These are phyloP conservation scores for Xylariaceae sp. DNA, from an alignment of 2,329 filamentous ascomycete genomes.

Conservation along the genomic window DNA sequence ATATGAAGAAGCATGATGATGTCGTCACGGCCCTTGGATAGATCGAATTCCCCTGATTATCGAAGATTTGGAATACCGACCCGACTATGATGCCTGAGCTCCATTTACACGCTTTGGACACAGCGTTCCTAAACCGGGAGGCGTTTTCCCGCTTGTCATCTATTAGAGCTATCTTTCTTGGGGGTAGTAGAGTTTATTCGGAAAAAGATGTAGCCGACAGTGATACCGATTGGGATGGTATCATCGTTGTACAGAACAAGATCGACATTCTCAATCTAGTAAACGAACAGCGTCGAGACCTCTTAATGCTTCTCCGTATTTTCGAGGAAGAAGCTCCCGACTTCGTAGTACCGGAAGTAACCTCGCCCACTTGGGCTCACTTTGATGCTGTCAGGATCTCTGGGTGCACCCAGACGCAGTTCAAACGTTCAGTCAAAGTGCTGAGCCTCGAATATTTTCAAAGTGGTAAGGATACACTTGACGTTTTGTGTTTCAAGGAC, in stretches of 20 bases:
- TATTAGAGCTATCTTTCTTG: too few species aligned
- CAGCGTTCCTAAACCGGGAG: too few species aligned
- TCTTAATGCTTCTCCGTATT: slow-evolving; percentile 2
- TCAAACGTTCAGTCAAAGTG: slow-evolving; percentile 4
- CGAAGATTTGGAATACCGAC: too few species aligned
- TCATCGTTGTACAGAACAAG: slow-evolving; percentile 8
- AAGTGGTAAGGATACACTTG: slow-evolving; percentile 1
- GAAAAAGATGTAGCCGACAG: too few species aligned
- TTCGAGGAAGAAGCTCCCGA: background rate
- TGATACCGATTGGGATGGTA: slow-evolving; percentile 4
- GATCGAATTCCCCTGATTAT: too few species aligned
- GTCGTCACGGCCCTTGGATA: too few species aligned
- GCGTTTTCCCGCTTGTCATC: too few species aligned
- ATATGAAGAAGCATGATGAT: too few species aligned
- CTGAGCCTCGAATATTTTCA: slow-evolving; percentile 6
- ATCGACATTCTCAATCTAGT: background rate
- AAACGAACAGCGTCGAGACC: background rate
- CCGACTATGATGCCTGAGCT: too few species aligned
- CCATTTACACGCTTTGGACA: too few species aligned
- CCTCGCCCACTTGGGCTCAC: slow-evolving; percentile 1
- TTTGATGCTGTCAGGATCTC: slow-evolving; percentile 4
- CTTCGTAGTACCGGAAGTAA: background rate
- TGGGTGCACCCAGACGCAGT: background rate
- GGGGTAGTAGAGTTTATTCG: too few species aligned
- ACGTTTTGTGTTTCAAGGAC: slow-evolving; percentile 7